Evolutionary conservation across 495 filamentous ascomycete genomes (phyloP), one percentile per base, ranked within the genome.

Genomic region (Hypoxylon subgilvum): DNA sequence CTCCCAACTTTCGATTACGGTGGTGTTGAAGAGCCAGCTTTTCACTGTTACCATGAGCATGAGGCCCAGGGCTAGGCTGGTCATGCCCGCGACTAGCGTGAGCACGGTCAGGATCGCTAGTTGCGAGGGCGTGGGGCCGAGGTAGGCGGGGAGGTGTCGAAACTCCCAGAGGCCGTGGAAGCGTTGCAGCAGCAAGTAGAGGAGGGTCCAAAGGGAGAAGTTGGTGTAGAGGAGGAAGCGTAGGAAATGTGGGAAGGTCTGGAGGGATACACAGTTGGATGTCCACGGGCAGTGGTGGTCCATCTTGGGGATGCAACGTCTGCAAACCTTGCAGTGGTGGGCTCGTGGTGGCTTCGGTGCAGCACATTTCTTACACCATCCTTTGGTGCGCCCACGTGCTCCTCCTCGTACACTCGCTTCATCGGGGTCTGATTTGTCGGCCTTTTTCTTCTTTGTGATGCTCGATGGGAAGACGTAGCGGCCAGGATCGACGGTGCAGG

Each of bases 211-310:
- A 75, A 93, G 92, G 3, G 87, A 79, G 21, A 81, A 56, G 34
- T 89, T 86, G 22, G 89, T 79, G 74, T 88, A 96, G 68, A 89
- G 78, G 17, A 97, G 74, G 72, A 97, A 96, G 43, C 92, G 92
- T 12, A 94, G 69, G 72, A 96, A 96, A 73, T 96, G 87, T 8
- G 92, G 92, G 66, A 93, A 88, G 9, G 92, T 95, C 46, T 86
- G 84, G 69, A 96, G 82, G 2, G 92, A 96, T 35, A 97, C 91
- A 74, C 94, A 98, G 70, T 95, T 97, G 35, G 77, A 74, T 1
- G 92, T 97, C 94, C 94, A 98, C 0, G 94, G 92, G 67, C 94
- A 98, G 75, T 98, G 94, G 73, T 98, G 94, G 77, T 98, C 94
- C 95, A 98, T 97, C 69, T 90, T 92, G 1, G 92, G 89, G 53